Conservation (phyloP, 1,284 basidiomycete species). For the Irpex sp. region DNA sequence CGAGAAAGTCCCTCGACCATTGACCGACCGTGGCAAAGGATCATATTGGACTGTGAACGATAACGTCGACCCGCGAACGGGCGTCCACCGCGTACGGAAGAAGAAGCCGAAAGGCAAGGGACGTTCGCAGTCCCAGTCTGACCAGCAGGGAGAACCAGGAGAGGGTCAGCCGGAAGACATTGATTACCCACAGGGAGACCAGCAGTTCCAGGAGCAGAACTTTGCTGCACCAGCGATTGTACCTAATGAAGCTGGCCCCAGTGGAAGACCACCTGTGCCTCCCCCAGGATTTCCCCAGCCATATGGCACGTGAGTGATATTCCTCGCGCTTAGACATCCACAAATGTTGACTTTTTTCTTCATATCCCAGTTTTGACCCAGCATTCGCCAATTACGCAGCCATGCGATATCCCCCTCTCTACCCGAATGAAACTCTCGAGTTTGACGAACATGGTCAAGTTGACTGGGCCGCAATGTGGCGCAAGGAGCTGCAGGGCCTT, state of each 20-base stretch:
- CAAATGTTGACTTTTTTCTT: not conserved
- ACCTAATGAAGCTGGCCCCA: slow-evolving; percentile 52
- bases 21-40: slow-evolving; percentile 83
- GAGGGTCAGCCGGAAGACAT: slow-evolving; percentile 32
- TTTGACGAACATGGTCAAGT: slow-evolving; percentile 72
- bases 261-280: slow-evolving; percentile 32
- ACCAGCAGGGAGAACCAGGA: slow-evolving; percentile 1
- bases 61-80: slow-evolving; percentile 78
- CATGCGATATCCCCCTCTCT: slow-evolving; percentile 56
- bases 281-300: slow-evolving; percentile 46
- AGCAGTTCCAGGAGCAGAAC: slow-evolving; percentile 45
- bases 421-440: slow-evolving; percentile 61
- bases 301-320: slow-evolving; percentile 44
- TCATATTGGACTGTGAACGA: slow-evolving; percentile 88
- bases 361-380: slow-evolving; percentile 51
- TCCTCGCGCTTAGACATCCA: not conserved
- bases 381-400: slow-evolving; percentile 50
- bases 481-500: slow-evolving; percentile 69
- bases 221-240: slow-evolving; percentile 51
- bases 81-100: slow-evolving; percentile 77
- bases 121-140: slow-evolving; percentile 12
- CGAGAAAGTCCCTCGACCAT: slow-evolving; percentile 83
- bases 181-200: slow-evolving; percentile 49
- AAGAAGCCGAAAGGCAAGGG: slow-evolving; percentile 62
- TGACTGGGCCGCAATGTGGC: slow-evolving; percentile 71